Percentiles rank a stretch among this genome's conserved stretches.
phyloP scores from a whole-genome alignment of 2,329 filamentous ascomycete species.

The Ceratocystis huliohia region DNA sequence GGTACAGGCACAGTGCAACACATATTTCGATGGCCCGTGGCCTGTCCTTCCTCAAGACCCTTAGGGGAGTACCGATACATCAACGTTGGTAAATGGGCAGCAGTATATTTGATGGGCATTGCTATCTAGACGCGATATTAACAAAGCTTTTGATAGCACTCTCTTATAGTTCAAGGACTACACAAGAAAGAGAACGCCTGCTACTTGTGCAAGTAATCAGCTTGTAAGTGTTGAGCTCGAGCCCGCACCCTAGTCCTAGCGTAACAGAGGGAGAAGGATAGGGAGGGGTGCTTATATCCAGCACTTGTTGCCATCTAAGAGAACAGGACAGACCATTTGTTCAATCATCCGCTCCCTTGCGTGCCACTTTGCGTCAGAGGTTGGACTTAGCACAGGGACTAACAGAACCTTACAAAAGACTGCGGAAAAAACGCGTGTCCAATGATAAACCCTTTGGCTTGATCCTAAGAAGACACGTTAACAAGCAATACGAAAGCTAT shows the following conservation, averaged over 20 bases:
- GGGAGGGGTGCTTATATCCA: background rate
- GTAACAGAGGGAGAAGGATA: background rate
- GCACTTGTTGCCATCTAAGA: background rate
- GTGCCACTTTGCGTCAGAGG: slow-evolving; percentile 8
- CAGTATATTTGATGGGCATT: too few species aligned
- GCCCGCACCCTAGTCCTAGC: background rate
- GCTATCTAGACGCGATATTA: too few species aligned
- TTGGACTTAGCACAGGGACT: background rate
- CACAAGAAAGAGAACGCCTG: too few species aligned
- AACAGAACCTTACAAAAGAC: background rate
- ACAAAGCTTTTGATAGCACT: too few species aligned
- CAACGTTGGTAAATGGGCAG: too few species aligned
- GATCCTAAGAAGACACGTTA: background rate
- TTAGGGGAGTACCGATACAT: too few species aligned
- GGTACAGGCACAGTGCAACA: background rate
- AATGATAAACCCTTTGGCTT: too few species aligned
- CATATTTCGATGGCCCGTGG: too few species aligned
- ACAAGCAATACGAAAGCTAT: background rate
- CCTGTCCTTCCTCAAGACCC: too few species aligned
- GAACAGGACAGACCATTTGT: background rate
- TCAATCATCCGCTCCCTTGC: slow-evolving; percentile 14
- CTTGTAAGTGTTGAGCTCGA: background rate
- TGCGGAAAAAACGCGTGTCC: too few species aligned
- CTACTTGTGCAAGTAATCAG: background rate
- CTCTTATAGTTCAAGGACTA: too few species aligned